Conservation (phyloP, 345 rosid genomes). For the Populus tremula region DNA sequence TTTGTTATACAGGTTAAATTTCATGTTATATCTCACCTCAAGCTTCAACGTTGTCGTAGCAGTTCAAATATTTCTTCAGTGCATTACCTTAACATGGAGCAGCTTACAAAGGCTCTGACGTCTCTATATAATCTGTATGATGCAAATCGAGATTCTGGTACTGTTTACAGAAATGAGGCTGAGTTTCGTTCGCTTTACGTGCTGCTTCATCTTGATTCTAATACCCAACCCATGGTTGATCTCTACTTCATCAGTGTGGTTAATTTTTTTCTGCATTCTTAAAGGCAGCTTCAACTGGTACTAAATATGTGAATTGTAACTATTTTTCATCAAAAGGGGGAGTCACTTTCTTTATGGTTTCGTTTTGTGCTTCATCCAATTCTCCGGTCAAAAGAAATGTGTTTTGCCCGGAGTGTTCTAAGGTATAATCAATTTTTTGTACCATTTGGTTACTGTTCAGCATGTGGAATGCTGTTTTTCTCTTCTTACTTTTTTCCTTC, state of each 20-base stretch:
- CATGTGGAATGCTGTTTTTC: neutral
- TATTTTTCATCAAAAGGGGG: conserved; percentile 55
- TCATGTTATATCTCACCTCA: conserved; percentile 73
- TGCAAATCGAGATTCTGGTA: conserved; percentile 44
- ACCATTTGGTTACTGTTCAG: neutral
- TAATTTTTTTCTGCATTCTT: neutral
- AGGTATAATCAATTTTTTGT: conserved; percentile 37
- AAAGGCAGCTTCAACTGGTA: neutral
- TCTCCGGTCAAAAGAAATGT: conserved; percentile 64
- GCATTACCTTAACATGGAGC: conserved; percentile 88
- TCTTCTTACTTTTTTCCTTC: neutral
- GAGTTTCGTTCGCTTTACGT: conserved; percentile 75
- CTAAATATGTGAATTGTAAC: conserved; percentile 14
- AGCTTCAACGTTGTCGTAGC: conserved; percentile 45
- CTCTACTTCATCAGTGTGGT: conserved; percentile 23
- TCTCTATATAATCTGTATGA: conserved; percentile 77
- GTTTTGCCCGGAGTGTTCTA: conserved; percentile 65
- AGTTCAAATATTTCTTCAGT: conserved; percentile 45
- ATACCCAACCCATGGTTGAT: conserved; percentile 53
- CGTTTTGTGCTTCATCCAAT: conserved; percentile 52
- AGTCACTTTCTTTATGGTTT: conserved; percentile 86
- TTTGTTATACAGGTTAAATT: conserved; percentile 59
- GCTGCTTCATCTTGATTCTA: conserved; percentile 74
- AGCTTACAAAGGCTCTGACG: conserved; percentile 66
- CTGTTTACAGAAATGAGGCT: conserved; percentile 51